phyloP scores from a whole-genome alignment of 2,329 filamentous ascomycete species.

The Neopestalotiopsis clavispora region DNA sequence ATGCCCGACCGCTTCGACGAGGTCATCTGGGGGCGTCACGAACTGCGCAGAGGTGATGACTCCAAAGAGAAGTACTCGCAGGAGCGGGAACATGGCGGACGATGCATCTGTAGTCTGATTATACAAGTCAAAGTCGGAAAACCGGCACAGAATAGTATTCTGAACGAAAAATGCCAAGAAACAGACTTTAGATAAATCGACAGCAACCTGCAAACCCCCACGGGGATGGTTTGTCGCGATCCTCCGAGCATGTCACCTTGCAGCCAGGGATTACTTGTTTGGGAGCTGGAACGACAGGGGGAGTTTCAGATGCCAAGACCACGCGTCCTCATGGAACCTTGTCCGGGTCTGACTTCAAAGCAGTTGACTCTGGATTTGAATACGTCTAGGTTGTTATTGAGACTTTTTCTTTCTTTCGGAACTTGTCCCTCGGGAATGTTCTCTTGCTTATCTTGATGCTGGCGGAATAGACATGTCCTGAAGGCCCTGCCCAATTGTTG shows the following conservation, averaged over 20 bases:
- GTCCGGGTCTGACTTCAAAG: too few species aligned
- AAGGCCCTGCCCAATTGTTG: neutral
- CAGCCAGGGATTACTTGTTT: neutral
- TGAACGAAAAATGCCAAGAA: constrained; percentile 4
- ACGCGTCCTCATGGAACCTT: constrained; percentile 4
- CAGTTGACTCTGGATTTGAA: neutral
- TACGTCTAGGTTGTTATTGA: neutral
- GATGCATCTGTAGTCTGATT: constrained; percentile 6
- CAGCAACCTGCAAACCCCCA: neutral
- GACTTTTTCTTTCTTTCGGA: neutral
- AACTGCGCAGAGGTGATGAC: constrained; percentile 29
- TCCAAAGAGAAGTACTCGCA: constrained; percentile 1
- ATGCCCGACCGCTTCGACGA: constrained; percentile 32
- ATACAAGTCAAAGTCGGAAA: neutral
- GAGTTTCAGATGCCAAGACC: constrained; percentile 18
- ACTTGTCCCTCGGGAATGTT: neutral
- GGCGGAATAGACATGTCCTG: neutral
- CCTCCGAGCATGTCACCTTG: neutral
- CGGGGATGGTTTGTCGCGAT: neutral
- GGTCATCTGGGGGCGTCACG: constrained; percentile 31
- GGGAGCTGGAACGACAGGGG: constrained; percentile 15
- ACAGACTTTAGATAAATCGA: neutral
- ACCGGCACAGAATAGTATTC: neutral
- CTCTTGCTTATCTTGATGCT: too few species aligned
- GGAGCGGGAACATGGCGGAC: neutral